Evolutionary conservation across 176 grass and related monocot species (phyloP), one percentile per base, ranked within the genome.

Genomic region (Metroxylon sagu): DNA sequence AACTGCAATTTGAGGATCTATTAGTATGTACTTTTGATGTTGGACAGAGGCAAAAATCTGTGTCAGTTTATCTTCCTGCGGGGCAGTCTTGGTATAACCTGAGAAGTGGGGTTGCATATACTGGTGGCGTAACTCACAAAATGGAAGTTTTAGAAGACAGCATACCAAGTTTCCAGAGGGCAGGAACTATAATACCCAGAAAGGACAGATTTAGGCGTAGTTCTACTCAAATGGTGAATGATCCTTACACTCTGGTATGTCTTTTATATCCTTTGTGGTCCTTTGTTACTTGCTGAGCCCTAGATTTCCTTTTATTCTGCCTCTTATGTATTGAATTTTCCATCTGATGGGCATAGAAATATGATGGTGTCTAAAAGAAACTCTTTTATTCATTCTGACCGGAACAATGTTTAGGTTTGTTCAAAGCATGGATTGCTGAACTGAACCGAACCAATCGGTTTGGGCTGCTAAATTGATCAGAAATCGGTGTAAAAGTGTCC

Each of bases 171-270:
- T 95, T 95, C 83, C 86, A 95, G 48, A 90, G 70, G 49, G 77
- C 75, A 26, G 91, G 91, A 53, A 72, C 80, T 53, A 95, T 95
- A 71, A 54, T 95, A 61, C 91, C 91, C 65, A 87, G 91, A 61
- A 95, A 90, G 67, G 83, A 90, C 73, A 89, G 91, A 67, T 95
- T 90, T 78, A 95, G 91, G 53, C 78, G 91, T 50, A 95, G 91
- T 73, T 87, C 91, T 64, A 84, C 86, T 16, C 91, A 95, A 70
- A 95, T 95, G 91, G 68, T 95, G 56, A 90, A 95, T 16, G 91
- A 95, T 70, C 91, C 91, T 70, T 95, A 90, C 39, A 95, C 86
- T 71, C 88, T 95, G 83, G 91, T 95, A 87, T 50, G 71, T 61
- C 31, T 15, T 68, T 29, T 26, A 35, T 35, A 35, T 35, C 6